phyloP scores from a whole-genome alignment of 2,329 filamentous ascomycete genomes.

The Madurella mycetomatis region DNA sequence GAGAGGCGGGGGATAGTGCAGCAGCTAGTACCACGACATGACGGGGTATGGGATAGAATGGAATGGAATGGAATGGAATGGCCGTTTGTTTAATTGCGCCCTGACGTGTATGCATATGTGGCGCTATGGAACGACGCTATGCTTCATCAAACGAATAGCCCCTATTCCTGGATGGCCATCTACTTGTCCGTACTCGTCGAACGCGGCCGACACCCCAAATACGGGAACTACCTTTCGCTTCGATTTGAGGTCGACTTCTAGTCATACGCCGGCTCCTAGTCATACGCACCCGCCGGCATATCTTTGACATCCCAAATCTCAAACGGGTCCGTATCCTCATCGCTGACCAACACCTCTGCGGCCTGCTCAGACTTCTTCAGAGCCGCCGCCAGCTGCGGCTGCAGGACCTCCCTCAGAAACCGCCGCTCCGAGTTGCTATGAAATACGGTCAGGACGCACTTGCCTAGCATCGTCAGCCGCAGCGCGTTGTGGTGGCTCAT shows the following conservation, averaged over 20 bases:
- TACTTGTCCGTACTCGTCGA: no score
- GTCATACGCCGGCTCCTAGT: no score
- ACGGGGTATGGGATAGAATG: background rate
- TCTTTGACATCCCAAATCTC: slow-evolving; percentile 58
- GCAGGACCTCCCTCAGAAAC: slow-evolving; percentile 70
- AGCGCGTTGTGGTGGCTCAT: slow-evolving; percentile 90
- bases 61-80: background rate
- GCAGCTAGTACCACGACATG: background rate
- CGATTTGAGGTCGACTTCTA: no score
- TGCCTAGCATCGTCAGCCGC: slow-evolving; percentile 76
- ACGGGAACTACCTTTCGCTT: no score
- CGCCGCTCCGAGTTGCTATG: slow-evolving; percentile 91
- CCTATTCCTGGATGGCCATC: no score
- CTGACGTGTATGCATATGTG: background rate
- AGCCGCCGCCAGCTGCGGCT: slow-evolving; percentile 56
- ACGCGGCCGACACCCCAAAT: no score
- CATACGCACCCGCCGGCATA: slow-evolving; percentile 2
- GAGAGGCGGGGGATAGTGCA: slow-evolving; percentile 4
- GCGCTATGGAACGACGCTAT: background rate
- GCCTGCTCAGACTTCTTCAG: slow-evolving; percentile 48
- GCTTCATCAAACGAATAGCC: background rate
- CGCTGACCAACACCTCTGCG: slow-evolving; percentile 68
- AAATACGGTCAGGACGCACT: slow-evolving; percentile 77
- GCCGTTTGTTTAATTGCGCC: no score
- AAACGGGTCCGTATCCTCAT: slow-evolving; percentile 82